Base-by-base conservation (phyloP, 768 basidiomycete genomes). In the Scleroderma bovista region DNA sequence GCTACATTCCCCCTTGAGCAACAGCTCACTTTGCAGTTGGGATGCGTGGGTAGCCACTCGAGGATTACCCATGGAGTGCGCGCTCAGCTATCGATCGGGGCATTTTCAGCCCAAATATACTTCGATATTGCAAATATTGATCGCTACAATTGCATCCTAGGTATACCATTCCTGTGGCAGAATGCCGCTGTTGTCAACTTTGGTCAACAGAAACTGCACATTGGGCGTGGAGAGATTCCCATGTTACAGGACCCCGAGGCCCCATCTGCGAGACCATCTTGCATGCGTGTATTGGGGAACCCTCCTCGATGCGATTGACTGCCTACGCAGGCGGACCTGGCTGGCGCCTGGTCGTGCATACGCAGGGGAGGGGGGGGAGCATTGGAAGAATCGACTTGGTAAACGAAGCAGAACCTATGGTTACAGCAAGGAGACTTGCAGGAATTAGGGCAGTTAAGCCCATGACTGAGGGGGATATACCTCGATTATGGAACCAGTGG, bases 71-170 rank as follows among this genome's bases (percentile, higher is more conserved):
- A 62, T 50, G 67, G 69, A 0, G 43, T 57, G 0, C 42, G 55
- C 5, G 51, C 57, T 2, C 10, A 48, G 0, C 17, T 69, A 0
- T 3, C 8, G 2, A 22, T 64, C 3, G 53, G 51, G 7, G 36
- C 47, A 0, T 31, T 58, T 1, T 37, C 50, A 0, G 29, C 13
- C 1, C n/a, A 26, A 1, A 32, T 45, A 29, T 70, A 71, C 32
- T 51, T 71, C 1, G 65, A 73, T 46, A 16, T 74, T 5, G 60
- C 56, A 0, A 74, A 74, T 34, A 56, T 73, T 13, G 68, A 71
- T 45, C 50, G 51, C 3, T 74, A 72, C 46, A 66, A 72, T 33
- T 50, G 62, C 45, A 63, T 74, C 1, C 56, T 74, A 1, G 69
- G 72, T 0, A 69, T 62, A 3, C 66, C 67, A 3, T 72, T 70